Conservation (phyloP, 2,329 filamentous ascomycete genomes). For the Beauveria pseudobassiana region DNA sequence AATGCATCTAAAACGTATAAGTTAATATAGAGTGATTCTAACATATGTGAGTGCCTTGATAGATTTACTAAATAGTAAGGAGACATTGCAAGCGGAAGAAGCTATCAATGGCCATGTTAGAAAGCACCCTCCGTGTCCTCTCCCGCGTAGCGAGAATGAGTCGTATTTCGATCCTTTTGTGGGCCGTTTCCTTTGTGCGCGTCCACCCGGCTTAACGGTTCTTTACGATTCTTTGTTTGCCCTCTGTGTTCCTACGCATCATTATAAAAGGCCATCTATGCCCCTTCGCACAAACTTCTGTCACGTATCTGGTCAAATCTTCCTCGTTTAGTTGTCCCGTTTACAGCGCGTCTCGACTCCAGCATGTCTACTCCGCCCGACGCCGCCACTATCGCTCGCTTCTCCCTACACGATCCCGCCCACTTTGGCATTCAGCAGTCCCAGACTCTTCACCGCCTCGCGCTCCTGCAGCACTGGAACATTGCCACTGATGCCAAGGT, state of each 20-base stretch:
- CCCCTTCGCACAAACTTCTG: background rate
- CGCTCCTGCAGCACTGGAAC: constrained; percentile 23
- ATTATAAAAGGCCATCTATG: background rate
- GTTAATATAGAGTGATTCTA: background rate
- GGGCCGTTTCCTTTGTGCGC: too few species aligned
- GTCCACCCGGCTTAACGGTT: background rate
- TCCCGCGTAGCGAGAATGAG: background rate
- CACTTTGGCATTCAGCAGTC: constrained; percentile 2
- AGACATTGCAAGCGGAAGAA: background rate
- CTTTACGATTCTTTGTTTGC: background rate
- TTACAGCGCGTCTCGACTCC: background rate
- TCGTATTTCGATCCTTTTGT: too few species aligned
- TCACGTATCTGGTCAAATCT: background rate
- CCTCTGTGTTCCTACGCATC: background rate
- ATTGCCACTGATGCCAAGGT: constrained; percentile 29
- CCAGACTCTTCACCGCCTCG: constrained; percentile 23
- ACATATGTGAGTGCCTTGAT: too few species aligned
- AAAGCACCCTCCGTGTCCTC: background rate
- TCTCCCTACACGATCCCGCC: constrained; percentile 12
- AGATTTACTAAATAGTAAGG: background rate
- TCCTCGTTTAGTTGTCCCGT: background rate
- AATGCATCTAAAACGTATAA: background rate
- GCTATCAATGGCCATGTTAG: background rate
- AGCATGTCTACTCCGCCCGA: constrained; percentile 20
- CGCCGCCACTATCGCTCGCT: constrained; percentile 6